A percentile compares a stretch with the other conserved stretches of the same genome.
Conservation (phyloP, 2,329 filamentous ascomycete species). For the Sporothrix mexicana region DNA sequence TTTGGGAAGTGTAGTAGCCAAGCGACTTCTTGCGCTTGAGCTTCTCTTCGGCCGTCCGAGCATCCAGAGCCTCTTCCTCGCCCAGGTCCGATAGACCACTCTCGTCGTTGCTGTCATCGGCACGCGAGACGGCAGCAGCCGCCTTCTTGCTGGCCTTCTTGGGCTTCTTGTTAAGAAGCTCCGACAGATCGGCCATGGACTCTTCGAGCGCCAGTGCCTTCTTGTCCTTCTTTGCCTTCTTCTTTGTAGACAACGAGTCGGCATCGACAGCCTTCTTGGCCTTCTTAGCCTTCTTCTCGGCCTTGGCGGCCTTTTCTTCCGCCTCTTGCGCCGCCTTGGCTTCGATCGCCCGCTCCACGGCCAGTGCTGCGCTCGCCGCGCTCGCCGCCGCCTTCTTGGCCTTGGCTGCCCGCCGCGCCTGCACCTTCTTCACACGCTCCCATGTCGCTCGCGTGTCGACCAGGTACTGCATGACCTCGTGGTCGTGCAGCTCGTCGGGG, state of each 20-base stretch:
- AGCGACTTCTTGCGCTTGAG: constrained; percentile 87
- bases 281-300: constrained; percentile 40
- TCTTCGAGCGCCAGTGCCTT: constrained; percentile 69
- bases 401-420: constrained; percentile 43
- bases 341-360: constrained; percentile 16
- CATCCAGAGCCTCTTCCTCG: constrained; percentile 81
- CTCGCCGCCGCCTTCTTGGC: constrained; percentile 28
- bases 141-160: constrained; percentile 54
- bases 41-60: constrained; percentile 83
- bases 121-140: constrained; percentile 24
- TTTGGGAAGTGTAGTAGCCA: constrained; percentile 97
- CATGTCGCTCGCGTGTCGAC: constrained; percentile 81
- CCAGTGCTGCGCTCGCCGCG: constrained; percentile 9
- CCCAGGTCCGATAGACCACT: constrained; percentile 86
- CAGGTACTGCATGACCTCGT: constrained; percentile 87
- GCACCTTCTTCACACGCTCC: constrained; percentile 73
- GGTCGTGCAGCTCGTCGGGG: constrained; percentile 81
- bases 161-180: constrained; percentile 57
- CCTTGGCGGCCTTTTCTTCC: constrained; percentile 35
- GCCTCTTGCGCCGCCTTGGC: constrained; percentile 37
- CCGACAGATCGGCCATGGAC: constrained; percentile 71
- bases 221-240: constrained; percentile 40
- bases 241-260: constrained; percentile 33
- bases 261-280: constrained; percentile 39
- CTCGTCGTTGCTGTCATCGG: constrained; percentile 42